phyloP scores from a whole-genome alignment of 352 stramenopile species.

The Pythium rishiriense region DNA sequence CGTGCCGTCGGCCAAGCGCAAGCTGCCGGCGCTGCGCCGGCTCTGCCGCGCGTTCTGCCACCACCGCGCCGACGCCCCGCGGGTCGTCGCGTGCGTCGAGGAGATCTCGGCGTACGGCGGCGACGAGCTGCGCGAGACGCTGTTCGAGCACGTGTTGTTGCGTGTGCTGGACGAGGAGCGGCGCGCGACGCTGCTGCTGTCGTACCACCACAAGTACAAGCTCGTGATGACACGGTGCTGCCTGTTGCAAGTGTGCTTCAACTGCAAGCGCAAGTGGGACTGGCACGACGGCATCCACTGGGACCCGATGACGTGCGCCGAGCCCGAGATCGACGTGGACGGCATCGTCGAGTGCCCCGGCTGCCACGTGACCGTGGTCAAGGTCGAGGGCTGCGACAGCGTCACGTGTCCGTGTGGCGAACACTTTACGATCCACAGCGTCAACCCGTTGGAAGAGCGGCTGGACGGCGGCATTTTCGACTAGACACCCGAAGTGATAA shows the following conservation, averaged over 20 bases:
- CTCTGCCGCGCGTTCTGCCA: conserved; percentile 21
- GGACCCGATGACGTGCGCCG: conserved; percentile 21
- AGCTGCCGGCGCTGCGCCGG: conserved; percentile 15
- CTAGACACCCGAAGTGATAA: no score
- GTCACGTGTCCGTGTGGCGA: conserved; percentile 44
- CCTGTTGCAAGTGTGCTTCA: conserved; percentile 37
- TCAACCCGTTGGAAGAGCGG: conserved; percentile 16
- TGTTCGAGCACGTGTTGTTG: conserved; percentile 24
- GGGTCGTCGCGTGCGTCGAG: conserved; percentile 18
- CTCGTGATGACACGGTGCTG: conserved; percentile 34
- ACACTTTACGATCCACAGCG: conserved; percentile 20
- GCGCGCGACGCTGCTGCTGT: conserved; percentile 42
- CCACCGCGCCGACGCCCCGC: conserved; percentile 17
- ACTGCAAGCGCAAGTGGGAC: conserved; percentile 44
- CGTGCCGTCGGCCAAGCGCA: conserved; percentile 16
- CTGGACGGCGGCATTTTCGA: conserved; percentile 15
- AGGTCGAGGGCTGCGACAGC: conserved; percentile 44
- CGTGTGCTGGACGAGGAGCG: conserved; percentile 43
- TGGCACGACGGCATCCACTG: conserved; percentile 23
- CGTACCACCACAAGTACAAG: conserved; percentile 34
- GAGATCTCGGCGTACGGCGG: conserved; percentile 11
- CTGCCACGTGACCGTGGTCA: conserved; percentile 49
- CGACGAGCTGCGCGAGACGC: conserved; percentile 25
- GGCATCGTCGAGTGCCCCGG: conserved; percentile 39
- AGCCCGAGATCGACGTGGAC: conserved; percentile 27